A percentile compares a stretch with the other conserved stretches of the same genome.
These are phyloP conservation scores for Flaveria floridana DNA, from an alignment of 140 eudicot genomes.

Conservation along the genomic window DNA sequence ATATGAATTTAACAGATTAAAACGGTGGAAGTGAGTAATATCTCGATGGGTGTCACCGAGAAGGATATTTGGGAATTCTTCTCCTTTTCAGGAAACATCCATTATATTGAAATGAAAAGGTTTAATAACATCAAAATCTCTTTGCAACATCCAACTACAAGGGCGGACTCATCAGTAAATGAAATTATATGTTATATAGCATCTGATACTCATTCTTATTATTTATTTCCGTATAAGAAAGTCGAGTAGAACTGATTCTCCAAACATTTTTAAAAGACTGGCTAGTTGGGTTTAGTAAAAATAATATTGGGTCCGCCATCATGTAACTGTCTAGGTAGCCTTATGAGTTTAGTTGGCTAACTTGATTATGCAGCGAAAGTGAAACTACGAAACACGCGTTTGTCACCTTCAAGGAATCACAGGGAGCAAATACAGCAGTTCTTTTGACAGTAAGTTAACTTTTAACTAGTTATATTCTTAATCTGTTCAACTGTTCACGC, in stretches of 20 bases:
- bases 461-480: neutral
- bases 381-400: constrained; percentile 47
- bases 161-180: neutral
- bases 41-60: constrained; percentile 49
- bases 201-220: neutral
- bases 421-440: constrained; percentile 68
- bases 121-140: neutral
- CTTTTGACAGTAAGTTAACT: constrained; percentile 53
- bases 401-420: constrained; percentile 68
- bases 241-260: neutral
- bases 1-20: constrained; percentile 44
- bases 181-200: neutral
- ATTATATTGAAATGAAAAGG: constrained; percentile 60
- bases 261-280: neutral
- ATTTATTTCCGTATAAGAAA: neutral
- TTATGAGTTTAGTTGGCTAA: constrained; percentile 2
- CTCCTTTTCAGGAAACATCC: constrained; percentile 69
- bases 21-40: constrained; percentile 63
- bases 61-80: constrained; percentile 71
- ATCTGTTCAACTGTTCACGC: neutral
- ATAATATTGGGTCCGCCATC: neutral
- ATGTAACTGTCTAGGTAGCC: neutral
- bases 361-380: constrained; percentile 46
- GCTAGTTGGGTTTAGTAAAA: neutral
- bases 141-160: neutral